phyloP scores from a whole-genome alignment of 176 grass and related monocot genomes.

The Otatea glauca region DNA sequence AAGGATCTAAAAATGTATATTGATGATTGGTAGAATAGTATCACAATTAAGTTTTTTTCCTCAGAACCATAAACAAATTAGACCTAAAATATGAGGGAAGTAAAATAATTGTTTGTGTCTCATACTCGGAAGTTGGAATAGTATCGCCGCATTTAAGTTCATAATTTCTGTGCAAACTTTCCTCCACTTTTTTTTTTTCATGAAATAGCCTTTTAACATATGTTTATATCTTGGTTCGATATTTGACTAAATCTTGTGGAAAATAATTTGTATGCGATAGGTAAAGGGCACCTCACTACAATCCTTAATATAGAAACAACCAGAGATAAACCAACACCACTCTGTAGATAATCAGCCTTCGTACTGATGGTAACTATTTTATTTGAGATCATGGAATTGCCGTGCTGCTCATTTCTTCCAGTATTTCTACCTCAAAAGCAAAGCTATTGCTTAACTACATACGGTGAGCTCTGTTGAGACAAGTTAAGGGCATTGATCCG shows the following conservation, averaged over 20 bases:
- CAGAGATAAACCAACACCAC: neutral
- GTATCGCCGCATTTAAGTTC: neutral
- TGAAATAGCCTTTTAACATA: neutral
- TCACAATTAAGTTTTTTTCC: neutral
- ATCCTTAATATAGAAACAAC: neutral
- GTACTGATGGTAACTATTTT: neutral
- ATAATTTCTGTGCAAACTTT: neutral
- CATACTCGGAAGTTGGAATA: constrained; percentile 1
- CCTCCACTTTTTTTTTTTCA: neutral
- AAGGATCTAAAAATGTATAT: too few relatives aligned
- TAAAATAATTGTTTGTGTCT: neutral
- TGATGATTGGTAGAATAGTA: too few relatives aligned
- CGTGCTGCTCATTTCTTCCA: neutral
- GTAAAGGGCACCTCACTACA: neutral
- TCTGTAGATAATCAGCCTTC: too few relatives aligned
- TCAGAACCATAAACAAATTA: neutral
- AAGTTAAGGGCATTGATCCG: neutral
- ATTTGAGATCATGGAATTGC: neutral
- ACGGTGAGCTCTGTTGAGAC: neutral
- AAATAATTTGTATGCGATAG: neutral
- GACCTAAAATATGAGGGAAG: neutral
- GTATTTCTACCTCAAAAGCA: neutral
- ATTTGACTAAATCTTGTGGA: neutral
- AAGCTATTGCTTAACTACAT: neutral
- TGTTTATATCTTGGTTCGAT: neutral